Base-by-base conservation (phyloP, 2,329 filamentous ascomycete species). In the Paraphaeosphaeria minitans region DNA sequence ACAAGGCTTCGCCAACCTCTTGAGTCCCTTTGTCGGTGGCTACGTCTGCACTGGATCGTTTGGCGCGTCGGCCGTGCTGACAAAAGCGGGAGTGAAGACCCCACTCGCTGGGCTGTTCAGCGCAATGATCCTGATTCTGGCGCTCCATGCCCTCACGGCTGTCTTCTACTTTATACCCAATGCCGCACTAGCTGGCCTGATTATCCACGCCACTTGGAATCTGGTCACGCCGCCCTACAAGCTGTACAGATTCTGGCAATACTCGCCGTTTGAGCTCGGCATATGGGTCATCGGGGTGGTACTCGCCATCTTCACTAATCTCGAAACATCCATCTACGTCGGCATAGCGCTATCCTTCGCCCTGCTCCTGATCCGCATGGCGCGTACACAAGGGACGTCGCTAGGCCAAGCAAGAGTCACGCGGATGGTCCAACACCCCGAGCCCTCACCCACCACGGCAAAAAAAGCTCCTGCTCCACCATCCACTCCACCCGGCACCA, bases 11-110 rank as follows among this genome's bases (percentile, higher is more conserved):
- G 89, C 89, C 27, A 97, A 97, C 72, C 81, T 97, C 48, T 82
- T 97, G 9, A 92, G 91, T 0, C 92, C 93, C 1, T 96, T 97
- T 78, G 66, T 97, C 1, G 94, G 93, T 54, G 93, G 84, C 1
- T 97, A 95, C 70, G 91, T 93, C 10, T 90, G 92, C 0, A 97
- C 93, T 1, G 93, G 93, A 1, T 97, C 93, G 2, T 97, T 97
- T 82, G 95, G 91, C 46, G 88, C 93, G 60, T 97, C 93, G 27
- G 93, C 94, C 49, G 96, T 97, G 77, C 93, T 97, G 75, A 93
- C 93, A 12, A 97, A 97, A 77, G 93, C 94, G 42, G 93, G 93
- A 67, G 93, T 96, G 6, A 87, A 92, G 22, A 96, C 93, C 0
- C 93, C 93, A 0, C 87, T 96, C 54, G 92, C 91, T 8, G 93